Evolutionary conservation across 73 alveolate genomes (phyloP).

Genomic region (Blepharisma japonicum): DNA sequence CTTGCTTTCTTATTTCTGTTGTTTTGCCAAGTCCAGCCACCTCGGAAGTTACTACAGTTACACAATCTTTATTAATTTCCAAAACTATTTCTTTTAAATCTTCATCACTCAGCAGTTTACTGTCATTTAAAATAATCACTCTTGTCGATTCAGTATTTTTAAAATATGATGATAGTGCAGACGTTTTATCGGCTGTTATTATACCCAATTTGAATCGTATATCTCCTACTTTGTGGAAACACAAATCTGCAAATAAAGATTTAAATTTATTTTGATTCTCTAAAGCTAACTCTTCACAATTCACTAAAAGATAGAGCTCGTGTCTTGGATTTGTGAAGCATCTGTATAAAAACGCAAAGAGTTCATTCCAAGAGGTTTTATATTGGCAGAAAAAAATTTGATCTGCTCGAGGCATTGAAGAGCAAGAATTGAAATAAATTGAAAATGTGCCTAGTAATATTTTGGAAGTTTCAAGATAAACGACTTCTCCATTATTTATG

Average conservation of each 20-base stretch:
- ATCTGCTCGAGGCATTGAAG: slow-evolving; percentile 15
- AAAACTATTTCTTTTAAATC: too few relatives aligned
- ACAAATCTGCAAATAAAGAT: neutral
- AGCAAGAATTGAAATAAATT: neutral
- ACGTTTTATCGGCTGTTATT: too few relatives aligned
- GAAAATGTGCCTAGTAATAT: neutral
- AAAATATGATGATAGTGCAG: too few relatives aligned
- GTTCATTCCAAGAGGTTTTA: neutral
- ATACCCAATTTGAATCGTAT: too few relatives aligned
- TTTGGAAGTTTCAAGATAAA: neutral
- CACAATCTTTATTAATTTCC: too few relatives aligned
- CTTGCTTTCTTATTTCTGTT: too few relatives aligned
- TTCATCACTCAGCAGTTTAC: too few relatives aligned
- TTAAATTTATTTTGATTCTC: neutral
- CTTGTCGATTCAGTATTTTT: too few relatives aligned
- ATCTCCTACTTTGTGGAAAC: neutral
- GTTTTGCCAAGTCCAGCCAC: too few relatives aligned
- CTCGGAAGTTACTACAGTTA: too few relatives aligned
- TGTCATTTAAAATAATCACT: too few relatives aligned
- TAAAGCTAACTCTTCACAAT: neutral
- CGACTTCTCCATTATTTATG: neutral
- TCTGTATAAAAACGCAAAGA: neutral
- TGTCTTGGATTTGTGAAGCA: neutral
- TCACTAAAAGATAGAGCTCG: neutral
- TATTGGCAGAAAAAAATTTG: slow-evolving; percentile 3